These are phyloP conservation scores for Cicer bijugum DNA, from an alignment of 306 rosid genomes.

Conservation along the genomic window DNA sequence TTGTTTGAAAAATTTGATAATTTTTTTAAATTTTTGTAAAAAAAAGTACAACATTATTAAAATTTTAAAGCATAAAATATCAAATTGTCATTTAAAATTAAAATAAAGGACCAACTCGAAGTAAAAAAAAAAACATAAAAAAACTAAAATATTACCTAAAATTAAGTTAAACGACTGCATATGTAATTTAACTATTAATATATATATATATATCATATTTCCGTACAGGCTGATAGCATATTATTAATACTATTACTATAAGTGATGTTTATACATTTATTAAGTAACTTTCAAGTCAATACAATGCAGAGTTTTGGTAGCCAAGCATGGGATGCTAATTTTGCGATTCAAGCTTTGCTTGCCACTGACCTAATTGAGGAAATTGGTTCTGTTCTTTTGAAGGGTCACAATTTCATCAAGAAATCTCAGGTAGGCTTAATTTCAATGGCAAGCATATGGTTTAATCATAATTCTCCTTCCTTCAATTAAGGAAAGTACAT, in stretches of 20 bases:
- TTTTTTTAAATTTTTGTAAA: no score
- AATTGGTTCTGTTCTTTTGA: slow-evolving; percentile 55
- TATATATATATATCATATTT: not conserved
- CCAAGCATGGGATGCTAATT: slow-evolving; percentile 73
- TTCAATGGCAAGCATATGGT: not conserved
- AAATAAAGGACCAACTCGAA: no score
- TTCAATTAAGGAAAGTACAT: slow-evolving; percentile 21
- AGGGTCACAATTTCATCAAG: slow-evolving; percentile 71
- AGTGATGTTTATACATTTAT: not conserved
- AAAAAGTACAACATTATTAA: no score
- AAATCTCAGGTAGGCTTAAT: slow-evolving; percentile 61
- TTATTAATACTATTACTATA: not conserved
- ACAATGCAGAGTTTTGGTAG: slow-evolving; percentile 68
- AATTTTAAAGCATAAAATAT: no score
- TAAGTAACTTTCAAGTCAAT: not conserved
- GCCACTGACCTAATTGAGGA: slow-evolving; percentile 59
- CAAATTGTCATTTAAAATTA: no score
- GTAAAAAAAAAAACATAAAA: no score
- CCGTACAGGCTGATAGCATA: not conserved
- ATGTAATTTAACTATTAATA: no score
- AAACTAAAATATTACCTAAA: no score
- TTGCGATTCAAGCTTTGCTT: slow-evolving; percentile 71
- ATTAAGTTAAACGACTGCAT: no score
- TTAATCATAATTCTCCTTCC: not conserved
- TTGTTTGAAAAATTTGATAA: no score